These are phyloP conservation scores for Penicillium canariense DNA, from an alignment of 495 filamentous ascomycete species.

Conservation along the genomic window DNA sequence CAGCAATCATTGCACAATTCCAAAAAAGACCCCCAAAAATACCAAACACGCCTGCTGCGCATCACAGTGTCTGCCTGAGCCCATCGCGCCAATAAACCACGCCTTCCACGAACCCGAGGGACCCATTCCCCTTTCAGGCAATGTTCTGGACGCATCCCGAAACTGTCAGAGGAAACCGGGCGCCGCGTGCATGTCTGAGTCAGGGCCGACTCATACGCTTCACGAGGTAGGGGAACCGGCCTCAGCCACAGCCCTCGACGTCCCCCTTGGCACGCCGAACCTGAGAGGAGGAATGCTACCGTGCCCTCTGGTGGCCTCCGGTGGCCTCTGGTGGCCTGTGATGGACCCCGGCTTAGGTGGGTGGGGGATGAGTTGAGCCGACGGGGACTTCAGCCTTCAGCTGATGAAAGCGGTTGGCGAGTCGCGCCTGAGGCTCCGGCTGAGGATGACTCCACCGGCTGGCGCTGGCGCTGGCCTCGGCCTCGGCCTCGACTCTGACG, in stretches of 20 bases:
- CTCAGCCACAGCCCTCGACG: not conserved
- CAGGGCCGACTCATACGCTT: slow-evolving; percentile 15
- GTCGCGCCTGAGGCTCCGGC: slow-evolving; percentile 15
- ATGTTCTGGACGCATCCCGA: slow-evolving; percentile 13
- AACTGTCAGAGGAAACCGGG: not conserved
- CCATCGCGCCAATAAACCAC: not conserved
- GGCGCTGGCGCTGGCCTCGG: not conserved
- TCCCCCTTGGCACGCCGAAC: slow-evolving; percentile 2
- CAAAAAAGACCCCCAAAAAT: not conserved
- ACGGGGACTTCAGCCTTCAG: slow-evolving; percentile 7
- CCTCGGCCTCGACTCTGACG: too few relatives aligned
- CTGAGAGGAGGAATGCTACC: slow-evolving; percentile 5
- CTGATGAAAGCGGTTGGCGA: too few relatives aligned
- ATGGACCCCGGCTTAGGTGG: not conserved
- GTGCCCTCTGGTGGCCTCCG: not conserved
- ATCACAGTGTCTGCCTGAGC: not conserved
- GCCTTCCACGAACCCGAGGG: not conserved
- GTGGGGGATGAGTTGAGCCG: slow-evolving; percentile 4
- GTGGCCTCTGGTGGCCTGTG: not conserved
- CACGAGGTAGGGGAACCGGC: not conserved
- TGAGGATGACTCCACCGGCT: too few relatives aligned
- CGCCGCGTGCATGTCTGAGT: slow-evolving; percentile 19
- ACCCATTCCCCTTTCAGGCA: slow-evolving; percentile 1
- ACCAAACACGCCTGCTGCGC: not conserved
- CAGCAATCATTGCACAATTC: not conserved